phyloP scores from a whole-genome alignment of 1,284 basidiomycete species.

The Naganishia albida region DNA sequence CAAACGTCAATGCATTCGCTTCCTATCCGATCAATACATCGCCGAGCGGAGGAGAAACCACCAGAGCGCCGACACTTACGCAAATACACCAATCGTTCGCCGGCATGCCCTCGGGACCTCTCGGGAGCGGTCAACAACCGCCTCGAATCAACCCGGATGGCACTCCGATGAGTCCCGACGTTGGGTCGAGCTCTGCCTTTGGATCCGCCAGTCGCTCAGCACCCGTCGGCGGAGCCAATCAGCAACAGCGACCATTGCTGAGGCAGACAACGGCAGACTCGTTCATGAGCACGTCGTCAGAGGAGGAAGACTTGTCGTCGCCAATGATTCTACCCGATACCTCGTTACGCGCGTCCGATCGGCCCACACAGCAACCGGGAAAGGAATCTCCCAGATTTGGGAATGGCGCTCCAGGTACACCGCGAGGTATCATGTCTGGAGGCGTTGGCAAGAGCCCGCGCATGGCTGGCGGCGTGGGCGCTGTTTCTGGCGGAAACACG shows the following conservation, averaged over 20 bases:
- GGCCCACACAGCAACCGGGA: constrained; percentile 8
- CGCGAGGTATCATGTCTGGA: background rate
- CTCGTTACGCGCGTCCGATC: constrained; percentile 29
- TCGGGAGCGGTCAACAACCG: constrained; percentile 17
- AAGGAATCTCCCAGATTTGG: constrained; percentile 26
- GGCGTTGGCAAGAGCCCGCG: background rate
- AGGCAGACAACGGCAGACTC: constrained; percentile 32
- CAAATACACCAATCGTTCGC: constrained; percentile 14
- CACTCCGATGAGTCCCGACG: background rate
- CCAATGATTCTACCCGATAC: constrained; percentile 36
- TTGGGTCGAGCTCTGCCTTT: background rate
- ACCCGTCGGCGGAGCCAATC: background rate
- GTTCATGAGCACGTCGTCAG: constrained; percentile 34
- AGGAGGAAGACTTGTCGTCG: constrained; percentile 34
- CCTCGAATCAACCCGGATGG: constrained; percentile 20
- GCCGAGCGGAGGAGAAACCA: background rate
- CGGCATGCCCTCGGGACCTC: constrained; percentile 10
- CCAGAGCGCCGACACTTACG: background rate
- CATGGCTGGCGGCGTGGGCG: constrained; percentile 6
- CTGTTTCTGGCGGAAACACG: background rate
- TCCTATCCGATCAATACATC: constrained; percentile 1
- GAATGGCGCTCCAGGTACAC: constrained; percentile 3
- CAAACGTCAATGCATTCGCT: constrained; percentile 15
- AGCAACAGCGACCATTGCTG: constrained; percentile 14
- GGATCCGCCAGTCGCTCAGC: constrained; percentile 1